phyloP scores from a whole-genome alignment of 108 stramenopile species.

The Nitzschia sp. region DNA sequence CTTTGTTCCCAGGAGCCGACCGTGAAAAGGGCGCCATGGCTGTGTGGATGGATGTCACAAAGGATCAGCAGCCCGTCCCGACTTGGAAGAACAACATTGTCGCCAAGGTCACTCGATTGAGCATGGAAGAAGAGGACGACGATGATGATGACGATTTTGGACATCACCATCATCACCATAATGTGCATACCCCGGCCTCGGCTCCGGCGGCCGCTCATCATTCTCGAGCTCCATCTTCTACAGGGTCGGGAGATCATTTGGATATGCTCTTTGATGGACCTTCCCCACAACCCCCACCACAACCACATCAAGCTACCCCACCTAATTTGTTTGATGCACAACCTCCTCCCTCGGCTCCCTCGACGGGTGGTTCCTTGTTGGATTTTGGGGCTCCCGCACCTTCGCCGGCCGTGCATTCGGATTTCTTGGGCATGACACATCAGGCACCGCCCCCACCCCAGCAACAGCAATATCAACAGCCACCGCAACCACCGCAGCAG shows the following conservation, averaged over 20 bases:
- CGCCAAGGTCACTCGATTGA: slow-evolving; percentile 79
- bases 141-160: slow-evolving; percentile 61
- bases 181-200: slow-evolving; percentile 15
- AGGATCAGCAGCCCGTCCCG: slow-evolving; percentile 73
- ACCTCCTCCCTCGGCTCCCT: slow-evolving; percentile 31
- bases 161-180: not conserved
- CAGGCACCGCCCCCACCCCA: slow-evolving; percentile 43
- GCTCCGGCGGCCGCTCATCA: slow-evolving; percentile 22
- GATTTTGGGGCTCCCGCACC: slow-evolving; percentile 59
- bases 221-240: slow-evolving; percentile 20
- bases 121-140: slow-evolving; percentile 71
- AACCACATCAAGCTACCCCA: slow-evolving; percentile 16
- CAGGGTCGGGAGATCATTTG: slow-evolving; percentile 22
- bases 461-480: slow-evolving; percentile 45
- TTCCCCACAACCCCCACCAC: slow-evolving; percentile 30
- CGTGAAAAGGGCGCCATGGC: slow-evolving; percentile 79
- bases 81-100: slow-evolving; percentile 74
- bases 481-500: slow-evolving; percentile 50
- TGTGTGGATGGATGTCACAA: slow-evolving; percentile 89
- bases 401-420: slow-evolving; percentile 46
- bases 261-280: slow-evolving; percentile 31
- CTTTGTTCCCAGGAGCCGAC: slow-evolving; percentile 78
- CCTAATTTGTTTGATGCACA: slow-evolving; percentile 33
- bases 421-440: slow-evolving; percentile 88
- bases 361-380: slow-evolving; percentile 32